These are phyloP conservation scores for Canavalia ensiformis DNA, from an alignment of 306 rosid species.

Conservation along the genomic window DNA sequence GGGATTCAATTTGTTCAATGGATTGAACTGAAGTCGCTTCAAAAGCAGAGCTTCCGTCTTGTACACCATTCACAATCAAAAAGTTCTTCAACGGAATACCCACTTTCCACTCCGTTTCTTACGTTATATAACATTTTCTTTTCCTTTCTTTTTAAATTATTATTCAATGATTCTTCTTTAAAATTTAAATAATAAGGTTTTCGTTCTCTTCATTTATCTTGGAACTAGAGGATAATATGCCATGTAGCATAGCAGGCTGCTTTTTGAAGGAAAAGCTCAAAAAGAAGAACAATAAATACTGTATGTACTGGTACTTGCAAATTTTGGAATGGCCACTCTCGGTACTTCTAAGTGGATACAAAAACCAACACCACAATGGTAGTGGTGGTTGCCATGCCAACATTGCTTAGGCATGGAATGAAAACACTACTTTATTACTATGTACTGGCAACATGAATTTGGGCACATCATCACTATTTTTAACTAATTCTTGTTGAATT, in stretches of 20 bases:
- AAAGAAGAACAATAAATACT: neutral
- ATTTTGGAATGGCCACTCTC: constrained; percentile 39
- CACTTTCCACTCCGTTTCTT: constrained; percentile 39
- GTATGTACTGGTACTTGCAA: constrained; percentile 1
- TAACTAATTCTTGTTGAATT: constrained; percentile 21
- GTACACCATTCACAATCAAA: constrained; percentile 4
- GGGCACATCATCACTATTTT: constrained; percentile 27
- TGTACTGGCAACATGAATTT: constrained; percentile 21
- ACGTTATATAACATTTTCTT: neutral
- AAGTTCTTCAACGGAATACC: constrained; percentile 48
- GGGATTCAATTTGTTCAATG: constrained; percentile 32
- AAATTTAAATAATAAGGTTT: no score
- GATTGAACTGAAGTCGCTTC: constrained; percentile 36
- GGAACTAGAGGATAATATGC: constrained; percentile 12
- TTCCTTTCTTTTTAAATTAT: neutral
- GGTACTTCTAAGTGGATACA: constrained; percentile 52
- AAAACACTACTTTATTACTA: constrained; percentile 34
- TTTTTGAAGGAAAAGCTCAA: constrained; percentile 39
- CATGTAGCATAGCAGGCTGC: constrained; percentile 21
- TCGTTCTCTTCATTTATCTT: neutral
- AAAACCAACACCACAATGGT: constrained; percentile 49
- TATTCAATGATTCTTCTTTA: neutral
- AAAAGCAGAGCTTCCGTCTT: constrained; percentile 47
- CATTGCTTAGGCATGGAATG: constrained; percentile 36
- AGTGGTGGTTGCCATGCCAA: constrained; percentile 52